Base-by-base conservation (phyloP, 2,329 filamentous ascomycete genomes). In the Ascosphaera apis region DNA sequence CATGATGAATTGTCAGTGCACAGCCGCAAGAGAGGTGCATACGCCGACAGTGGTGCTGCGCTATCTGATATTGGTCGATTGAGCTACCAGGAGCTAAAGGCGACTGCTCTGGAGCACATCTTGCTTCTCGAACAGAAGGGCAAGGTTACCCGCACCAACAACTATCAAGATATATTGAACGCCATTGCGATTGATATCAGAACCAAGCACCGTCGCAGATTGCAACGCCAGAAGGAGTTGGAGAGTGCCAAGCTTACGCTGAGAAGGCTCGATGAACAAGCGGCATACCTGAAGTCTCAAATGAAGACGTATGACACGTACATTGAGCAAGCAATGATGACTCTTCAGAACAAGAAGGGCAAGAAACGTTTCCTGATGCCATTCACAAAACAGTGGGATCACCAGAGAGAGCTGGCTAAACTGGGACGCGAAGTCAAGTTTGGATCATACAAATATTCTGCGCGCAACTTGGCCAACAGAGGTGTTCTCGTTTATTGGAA, bases 221-320 rank as follows among this genome's bases (percentile, higher is more conserved):
- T 98, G 32, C 86, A 98, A 54, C 72, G 88, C 39, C 78, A 92
- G 51, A 76, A 81, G 34, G 88, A 98, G 54, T 56, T 95, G 28
- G 88, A 98, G 46, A 57, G 57, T 31, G 57, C 61, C 25, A 55
- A 56, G 28, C 48, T 63, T 40, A 63, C 61, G 4, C 53, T 63
- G 15, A 54, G 52, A 4, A 54, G 62, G 31, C 51, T 64, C 30
- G 58, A 61, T 23, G 62, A 62, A 37, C 60, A 98, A 60, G 84
- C 86, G 27, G 70, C 73, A 44, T 98, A 91, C 57, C 68, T 98
- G 7, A 88, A 98, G 51, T 78, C 83, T 46, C 88, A 98, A 58
- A 71, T 91, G 41, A 92, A 92, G 65, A 88, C 76, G 44, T 98
- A 98, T 60, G 92, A 98, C 52, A 83, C 98, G 59, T 98, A 98